A percentile compares a stretch with the other conserved stretches of the same genome.
These are phyloP conservation scores for Phytophthora hybrid DNA, from an alignment of 352 stramenopile genomes.

Conservation along the genomic window DNA sequence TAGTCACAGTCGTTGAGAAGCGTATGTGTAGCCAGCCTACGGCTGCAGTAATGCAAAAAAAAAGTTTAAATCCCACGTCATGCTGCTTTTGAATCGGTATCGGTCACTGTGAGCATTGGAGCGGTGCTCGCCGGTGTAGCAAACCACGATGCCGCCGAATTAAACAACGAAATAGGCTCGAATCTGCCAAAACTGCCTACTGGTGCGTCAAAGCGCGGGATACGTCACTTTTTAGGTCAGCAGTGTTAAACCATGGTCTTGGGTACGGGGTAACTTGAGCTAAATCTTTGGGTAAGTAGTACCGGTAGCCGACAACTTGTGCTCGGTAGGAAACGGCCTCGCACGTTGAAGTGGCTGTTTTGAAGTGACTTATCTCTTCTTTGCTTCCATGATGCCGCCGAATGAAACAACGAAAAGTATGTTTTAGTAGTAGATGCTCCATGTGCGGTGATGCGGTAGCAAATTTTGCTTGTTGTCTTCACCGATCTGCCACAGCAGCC, in stretches of 20 bases:
- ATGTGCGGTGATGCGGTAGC: slow-evolving; percentile 82
- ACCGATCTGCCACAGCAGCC: slow-evolving; percentile 89
- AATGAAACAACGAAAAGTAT: too few species aligned
- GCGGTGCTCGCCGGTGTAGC: too few species aligned
- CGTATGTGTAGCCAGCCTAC: not conserved
- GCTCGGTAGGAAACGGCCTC: slow-evolving; percentile 62
- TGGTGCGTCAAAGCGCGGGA: too few species aligned
- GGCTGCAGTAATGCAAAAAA: slow-evolving; percentile 11
- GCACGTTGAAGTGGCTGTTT: not conserved
- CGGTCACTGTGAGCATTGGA: too few species aligned
- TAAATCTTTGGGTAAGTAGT: too few species aligned
- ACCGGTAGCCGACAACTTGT: slow-evolving; percentile 21
- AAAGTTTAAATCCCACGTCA: not conserved
- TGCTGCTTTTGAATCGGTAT: too few species aligned
- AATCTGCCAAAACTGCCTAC: too few species aligned
- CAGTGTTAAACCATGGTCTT: too few species aligned
- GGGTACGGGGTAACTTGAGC: too few species aligned
- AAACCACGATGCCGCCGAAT: too few species aligned
- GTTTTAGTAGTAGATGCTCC: slow-evolving; percentile 86
- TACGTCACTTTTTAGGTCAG: too few species aligned
- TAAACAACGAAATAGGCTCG: too few species aligned
- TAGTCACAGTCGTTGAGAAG: not conserved
- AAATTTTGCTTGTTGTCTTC: slow-evolving; percentile 83
- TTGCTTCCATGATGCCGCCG: not conserved
- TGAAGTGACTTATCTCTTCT: not conserved